These are phyloP conservation scores for Xylariales sp. DNA, from an alignment of 2,329 filamentous ascomycete genomes.

Conservation along the genomic window DNA sequence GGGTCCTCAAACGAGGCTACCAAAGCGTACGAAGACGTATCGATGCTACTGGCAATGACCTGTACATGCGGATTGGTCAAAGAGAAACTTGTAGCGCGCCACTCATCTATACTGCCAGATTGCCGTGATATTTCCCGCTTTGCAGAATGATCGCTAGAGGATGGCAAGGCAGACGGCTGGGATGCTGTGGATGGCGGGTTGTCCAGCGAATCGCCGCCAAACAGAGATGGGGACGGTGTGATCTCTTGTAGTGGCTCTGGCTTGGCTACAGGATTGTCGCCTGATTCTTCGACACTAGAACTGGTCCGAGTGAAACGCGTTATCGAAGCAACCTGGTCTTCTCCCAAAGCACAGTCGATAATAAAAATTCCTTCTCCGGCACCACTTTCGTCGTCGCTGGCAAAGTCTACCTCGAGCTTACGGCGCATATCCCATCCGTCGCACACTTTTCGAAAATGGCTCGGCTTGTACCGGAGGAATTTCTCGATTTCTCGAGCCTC, in stretches of 20 bases:
- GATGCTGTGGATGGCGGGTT: conserved; percentile 14
- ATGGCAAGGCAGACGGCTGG: conserved; percentile 13
- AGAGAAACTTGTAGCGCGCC: conserved; percentile 58
- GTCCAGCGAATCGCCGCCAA: conserved; percentile 18
- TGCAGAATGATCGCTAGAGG: conserved; percentile 19
- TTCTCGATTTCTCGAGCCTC: conserved; percentile 80
- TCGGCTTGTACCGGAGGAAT: conserved; percentile 68
- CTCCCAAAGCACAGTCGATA: conserved; percentile 66
- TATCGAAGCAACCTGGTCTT: conserved; percentile 42
- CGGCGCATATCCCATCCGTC: conserved; percentile 91
- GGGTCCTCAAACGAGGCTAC: conserved; percentile 77
- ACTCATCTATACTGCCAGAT: conserved; percentile 47
- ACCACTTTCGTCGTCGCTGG: conserved; percentile 69
- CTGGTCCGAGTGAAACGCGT: conserved; percentile 37
- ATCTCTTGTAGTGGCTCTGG: conserved; percentile 8
- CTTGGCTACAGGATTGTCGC: conserved; percentile 2
- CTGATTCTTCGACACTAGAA: conserved; percentile 9
- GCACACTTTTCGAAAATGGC: conserved; percentile 73
- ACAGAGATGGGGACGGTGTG: conserved; percentile 21
- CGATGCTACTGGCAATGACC: conserved; percentile 68
- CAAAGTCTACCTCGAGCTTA: conserved; percentile 83
- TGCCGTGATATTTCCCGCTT: conserved; percentile 17
- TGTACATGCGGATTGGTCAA: conserved; percentile 57
- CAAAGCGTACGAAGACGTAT: conserved; percentile 68
- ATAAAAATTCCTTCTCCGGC: conserved; percentile 76